A percentile compares a stretch with the other conserved stretches of the same genome.
These are phyloP conservation scores for Torulaspora maleeae DNA, from an alignment of 805 yeast genomes.

Conservation along the genomic window DNA sequence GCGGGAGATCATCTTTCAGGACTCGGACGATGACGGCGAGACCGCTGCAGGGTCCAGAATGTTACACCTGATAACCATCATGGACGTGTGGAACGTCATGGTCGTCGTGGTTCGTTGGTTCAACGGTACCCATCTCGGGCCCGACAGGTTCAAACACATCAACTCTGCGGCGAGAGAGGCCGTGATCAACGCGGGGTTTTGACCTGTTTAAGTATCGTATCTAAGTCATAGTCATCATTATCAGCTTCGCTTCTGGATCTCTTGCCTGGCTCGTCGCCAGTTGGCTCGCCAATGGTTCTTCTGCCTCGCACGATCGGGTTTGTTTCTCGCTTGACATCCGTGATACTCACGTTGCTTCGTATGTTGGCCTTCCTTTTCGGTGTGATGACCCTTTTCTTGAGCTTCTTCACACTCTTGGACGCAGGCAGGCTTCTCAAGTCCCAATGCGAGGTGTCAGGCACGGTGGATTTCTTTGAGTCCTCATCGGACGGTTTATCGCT, in stretches of 20 bases:
- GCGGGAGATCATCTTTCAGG: constrained; percentile 59
- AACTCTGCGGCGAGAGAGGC: constrained; percentile 87
- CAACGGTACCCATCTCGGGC: constrained; percentile 88
- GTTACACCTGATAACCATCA: constrained; percentile 68
- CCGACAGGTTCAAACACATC: constrained; percentile 91
- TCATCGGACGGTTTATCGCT: constrained; percentile 35
- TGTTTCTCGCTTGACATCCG: constrained; percentile 11
- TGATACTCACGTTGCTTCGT: constrained; percentile 10
- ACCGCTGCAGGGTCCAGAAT: constrained; percentile 90
- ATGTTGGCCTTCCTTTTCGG: constrained; percentile 4
- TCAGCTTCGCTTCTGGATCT: constrained; percentile 45
- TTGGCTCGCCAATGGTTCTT: constrained; percentile 32
- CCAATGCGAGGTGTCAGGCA: constrained; percentile 26
- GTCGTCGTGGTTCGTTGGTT: constrained; percentile 87
- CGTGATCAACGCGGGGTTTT: constrained; percentile 48
- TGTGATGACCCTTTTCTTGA: constrained; percentile 1
- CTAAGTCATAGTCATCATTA: constrained; percentile 23
- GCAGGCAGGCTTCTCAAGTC: constrained; percentile 3
- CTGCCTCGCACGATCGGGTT: constrained; percentile 10
- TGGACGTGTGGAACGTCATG: constrained; percentile 79
- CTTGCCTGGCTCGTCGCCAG: constrained; percentile 33
- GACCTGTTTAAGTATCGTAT: constrained; percentile 20
- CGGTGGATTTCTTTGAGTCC: constrained; percentile 18
- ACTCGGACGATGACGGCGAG: constrained; percentile 96
- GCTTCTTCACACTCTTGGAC: not conserved